phyloP scores from a whole-genome alignment of 805 yeast genomes.

The Myxozyma vanderwaltii region DNA sequence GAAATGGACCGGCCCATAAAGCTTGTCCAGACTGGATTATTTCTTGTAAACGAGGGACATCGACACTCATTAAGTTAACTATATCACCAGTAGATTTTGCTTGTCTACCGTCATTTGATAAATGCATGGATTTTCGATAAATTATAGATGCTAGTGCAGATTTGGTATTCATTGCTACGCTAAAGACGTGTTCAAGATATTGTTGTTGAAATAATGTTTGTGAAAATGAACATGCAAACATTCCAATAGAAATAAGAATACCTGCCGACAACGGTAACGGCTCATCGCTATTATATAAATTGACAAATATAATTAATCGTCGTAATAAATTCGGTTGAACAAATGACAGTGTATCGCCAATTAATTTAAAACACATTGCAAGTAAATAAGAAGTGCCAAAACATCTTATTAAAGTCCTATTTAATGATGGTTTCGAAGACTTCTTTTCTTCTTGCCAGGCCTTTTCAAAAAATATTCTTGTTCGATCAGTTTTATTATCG shows the following conservation, averaged over 20 bases:
- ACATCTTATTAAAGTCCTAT: constrained; percentile 60
- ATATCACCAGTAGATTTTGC: constrained; percentile 74
- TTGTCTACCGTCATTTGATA: constrained; percentile 67
- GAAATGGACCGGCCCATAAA: constrained; percentile 93
- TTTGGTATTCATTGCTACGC: constrained; percentile 63
- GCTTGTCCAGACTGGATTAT: constrained; percentile 74
- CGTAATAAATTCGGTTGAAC: constrained; percentile 80
- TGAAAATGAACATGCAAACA: constrained; percentile 64
- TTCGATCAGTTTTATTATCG: constrained; percentile 53
- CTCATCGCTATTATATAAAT: constrained; percentile 45
- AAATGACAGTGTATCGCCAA: constrained; percentile 76
- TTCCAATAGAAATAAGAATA: constrained; percentile 58
- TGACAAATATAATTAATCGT: constrained; percentile 61
- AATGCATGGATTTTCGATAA: constrained; percentile 66
- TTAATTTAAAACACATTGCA: constrained; percentile 71
- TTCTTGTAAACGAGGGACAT: constrained; percentile 63
- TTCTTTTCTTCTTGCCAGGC: constrained; percentile 63
- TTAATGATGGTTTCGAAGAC: constrained; percentile 53
- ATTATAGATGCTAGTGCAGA: constrained; percentile 67
- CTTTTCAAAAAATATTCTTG: constrained; percentile 51
- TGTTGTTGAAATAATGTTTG: constrained; percentile 68
- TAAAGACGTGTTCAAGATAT: constrained; percentile 47
- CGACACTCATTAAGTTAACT: constrained; percentile 75
- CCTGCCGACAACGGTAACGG: constrained; percentile 61
- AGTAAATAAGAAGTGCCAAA: constrained; percentile 69